Percentiles rank a stretch among this genome's conserved stretches.
Evolutionary conservation across 2,329 filamentous ascomycete genomes (phyloP).

Genomic region (Beauveria asiatica): DNA sequence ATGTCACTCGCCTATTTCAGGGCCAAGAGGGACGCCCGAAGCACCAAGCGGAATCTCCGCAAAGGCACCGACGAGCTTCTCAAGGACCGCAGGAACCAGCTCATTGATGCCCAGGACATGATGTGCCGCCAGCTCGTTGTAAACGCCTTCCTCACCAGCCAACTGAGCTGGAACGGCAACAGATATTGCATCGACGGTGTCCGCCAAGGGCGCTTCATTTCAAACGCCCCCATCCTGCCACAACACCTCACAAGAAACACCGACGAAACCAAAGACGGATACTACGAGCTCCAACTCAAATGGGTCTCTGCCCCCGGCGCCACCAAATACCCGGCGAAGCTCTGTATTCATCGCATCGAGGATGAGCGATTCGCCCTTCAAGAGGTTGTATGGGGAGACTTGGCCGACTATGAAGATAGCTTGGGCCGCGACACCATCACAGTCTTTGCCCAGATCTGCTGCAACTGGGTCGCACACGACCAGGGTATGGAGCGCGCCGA

Average conservation of each 20-base stretch:
- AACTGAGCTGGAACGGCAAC: neutral
- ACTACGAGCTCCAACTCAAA: neutral
- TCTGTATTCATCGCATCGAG: neutral
- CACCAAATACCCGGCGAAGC: neutral
- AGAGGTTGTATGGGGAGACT: neutral
- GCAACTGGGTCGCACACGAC: neutral
- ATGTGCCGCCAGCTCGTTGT: slow-evolving; percentile 3
- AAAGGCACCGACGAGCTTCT: neutral
- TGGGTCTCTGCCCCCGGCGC: neutral
- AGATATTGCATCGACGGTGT: neutral
- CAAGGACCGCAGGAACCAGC: neutral
- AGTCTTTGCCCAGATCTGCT: neutral
- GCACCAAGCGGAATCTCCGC: neutral
- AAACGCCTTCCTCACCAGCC: neutral
- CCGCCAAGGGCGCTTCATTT: neutral
- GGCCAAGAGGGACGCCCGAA: neutral
- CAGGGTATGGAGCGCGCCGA: slow-evolving; percentile 13
- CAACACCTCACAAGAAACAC: neutral
- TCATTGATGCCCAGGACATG: neutral
- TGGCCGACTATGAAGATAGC: neutral
- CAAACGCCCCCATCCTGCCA: neutral
- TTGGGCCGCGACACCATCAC: neutral
- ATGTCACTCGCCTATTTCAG: neutral
- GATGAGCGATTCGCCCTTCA: neutral
- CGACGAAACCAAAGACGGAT: neutral